Base-by-base conservation (phyloP, 305 asterid species). In the Plantago coronopus region DNA sequence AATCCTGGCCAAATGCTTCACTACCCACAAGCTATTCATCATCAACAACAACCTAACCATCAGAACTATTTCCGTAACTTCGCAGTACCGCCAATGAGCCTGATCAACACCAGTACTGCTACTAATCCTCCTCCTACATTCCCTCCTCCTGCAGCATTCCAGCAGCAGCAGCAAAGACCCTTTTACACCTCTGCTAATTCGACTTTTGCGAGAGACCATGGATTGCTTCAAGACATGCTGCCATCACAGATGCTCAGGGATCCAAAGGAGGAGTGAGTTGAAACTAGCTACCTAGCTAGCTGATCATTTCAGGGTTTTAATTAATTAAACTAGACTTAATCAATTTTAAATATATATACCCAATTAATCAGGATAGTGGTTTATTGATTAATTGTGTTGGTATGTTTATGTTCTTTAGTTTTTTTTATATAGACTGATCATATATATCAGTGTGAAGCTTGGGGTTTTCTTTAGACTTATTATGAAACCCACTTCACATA, bases 201-300 rank as follows among this genome's bases (percentile, higher is more conserved):
- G 7, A 3, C 34, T 61, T 19, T 66, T 61, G 66, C 70, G 13
- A 77, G 81, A 69, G 93, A 88, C 67, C 69, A 83, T 56, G 96
- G 95, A 0, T 91, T 88, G 66, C 88, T 88, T 17, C 90, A 88
- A 72, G 95, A 85, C 50, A 85, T 88, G 78, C 51, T 88, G 65
- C 88, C 85, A 15, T 77, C 91, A 19, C 64, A 69, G 63, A 83
- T 82, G 76, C 65, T 78, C 27, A 78, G 69, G 77, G 81, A 77
- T 57, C 83, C 76, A 23, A 83, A 88, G 65, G 62, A 71, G 71
- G 82, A 78, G 83, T 75, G 76, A 74, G 62, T 49, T 34, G 12
- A n/a, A n/a, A n/a, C n/a, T n/a, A n/a, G n/a, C n/a, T n/a, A n/a
- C n/a, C n/a, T n/a, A n/a, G n/a, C n/a, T n/a, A n/a, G n/a, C n/a